Evolutionary conservation across 2,329 filamentous ascomycete genomes (phyloP).

Genomic region (Arachnopeziza araneosa): DNA sequence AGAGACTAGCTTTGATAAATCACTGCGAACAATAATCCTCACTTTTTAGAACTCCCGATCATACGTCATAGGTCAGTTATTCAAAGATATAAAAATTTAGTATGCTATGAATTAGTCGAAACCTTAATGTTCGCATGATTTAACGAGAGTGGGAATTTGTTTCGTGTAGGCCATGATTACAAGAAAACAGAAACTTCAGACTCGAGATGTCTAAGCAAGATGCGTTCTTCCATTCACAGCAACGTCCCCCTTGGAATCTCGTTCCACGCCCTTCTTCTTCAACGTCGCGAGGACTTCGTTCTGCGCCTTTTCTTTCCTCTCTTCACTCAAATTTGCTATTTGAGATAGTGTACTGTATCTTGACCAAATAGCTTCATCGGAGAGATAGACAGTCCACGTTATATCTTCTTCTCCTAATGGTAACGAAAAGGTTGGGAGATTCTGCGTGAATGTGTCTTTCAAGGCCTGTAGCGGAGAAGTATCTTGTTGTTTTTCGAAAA

Average conservation of each 20-base stretch:
- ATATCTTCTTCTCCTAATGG: constrained; percentile 53
- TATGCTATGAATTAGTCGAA: no score
- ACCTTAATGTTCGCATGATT: neutral
- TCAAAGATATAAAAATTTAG: no score
- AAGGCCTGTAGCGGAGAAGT: constrained; percentile 47
- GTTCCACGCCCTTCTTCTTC: constrained; percentile 45
- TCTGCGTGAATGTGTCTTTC: constrained; percentile 35
- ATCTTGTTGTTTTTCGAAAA: constrained; percentile 56
- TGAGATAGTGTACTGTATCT: constrained; percentile 56
- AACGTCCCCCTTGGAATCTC: constrained; percentile 57
- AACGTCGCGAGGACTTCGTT: constrained; percentile 50
- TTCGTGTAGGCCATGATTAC: no score
- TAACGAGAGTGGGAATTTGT: neutral
- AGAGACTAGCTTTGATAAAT: no score
- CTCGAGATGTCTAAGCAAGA: constrained; percentile 39
- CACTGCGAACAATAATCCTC: no score
- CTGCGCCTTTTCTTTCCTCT: constrained; percentile 43
- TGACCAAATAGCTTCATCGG: constrained; percentile 55
- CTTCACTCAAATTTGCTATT: constrained; percentile 51
- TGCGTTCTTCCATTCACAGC: constrained; percentile 59
- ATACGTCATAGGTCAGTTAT: no score
- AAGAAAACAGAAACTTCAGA: neutral
- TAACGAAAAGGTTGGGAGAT: constrained; percentile 49
- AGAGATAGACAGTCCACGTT: constrained; percentile 53
- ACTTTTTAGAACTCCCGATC: no score